A percentile compares a stretch with the other conserved stretches of the same genome.
Conservation (phyloP, 352 stramenopile species). For the Peronospora farinosa region DNA sequence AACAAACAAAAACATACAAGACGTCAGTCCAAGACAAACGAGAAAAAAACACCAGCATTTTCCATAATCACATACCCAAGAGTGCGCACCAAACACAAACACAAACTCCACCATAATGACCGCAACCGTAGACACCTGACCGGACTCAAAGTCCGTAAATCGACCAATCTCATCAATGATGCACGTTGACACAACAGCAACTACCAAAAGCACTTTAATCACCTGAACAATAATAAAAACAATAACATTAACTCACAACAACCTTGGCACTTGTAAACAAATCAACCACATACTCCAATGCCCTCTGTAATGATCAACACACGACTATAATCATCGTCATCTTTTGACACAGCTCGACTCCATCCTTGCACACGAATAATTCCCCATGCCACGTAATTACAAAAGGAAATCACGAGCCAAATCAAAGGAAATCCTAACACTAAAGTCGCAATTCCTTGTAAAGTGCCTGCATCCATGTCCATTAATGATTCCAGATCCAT, state of each 20-base stretch:
- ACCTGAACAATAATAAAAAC: constrained; percentile 36
- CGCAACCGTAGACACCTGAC: constrained; percentile 68
- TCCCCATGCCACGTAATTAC: constrained; percentile 79
- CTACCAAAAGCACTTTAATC: constrained; percentile 80
- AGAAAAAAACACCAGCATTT: constrained; percentile 2
- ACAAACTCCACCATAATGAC: constrained; percentile 79
- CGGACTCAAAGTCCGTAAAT: constrained; percentile 77
- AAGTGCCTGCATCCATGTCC: constrained; percentile 33
- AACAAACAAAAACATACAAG: constrained; percentile 6
- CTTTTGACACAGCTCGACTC: constrained; percentile 55
- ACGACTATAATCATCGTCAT: constrained; percentile 80
- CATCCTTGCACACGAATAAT: constrained; percentile 81
- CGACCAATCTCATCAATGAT: constrained; percentile 77
- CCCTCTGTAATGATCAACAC: constrained; percentile 85
- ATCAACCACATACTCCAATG: constrained; percentile 42
- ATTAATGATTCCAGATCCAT: constrained; percentile 52
- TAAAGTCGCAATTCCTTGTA: constrained; percentile 52
- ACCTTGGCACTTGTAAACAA: background rate
- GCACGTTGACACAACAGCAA: constrained; percentile 74
- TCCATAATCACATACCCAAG: constrained; percentile 45
- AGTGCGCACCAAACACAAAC: constrained; percentile 70
- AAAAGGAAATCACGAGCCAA: constrained; percentile 74
- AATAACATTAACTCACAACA: background rate
- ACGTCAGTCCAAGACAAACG: constrained; percentile 5
- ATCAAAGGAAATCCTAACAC: constrained; percentile 68